Base-by-base conservation (phyloP, 257 asterid species). In the Orobanche coerulescens region DNA sequence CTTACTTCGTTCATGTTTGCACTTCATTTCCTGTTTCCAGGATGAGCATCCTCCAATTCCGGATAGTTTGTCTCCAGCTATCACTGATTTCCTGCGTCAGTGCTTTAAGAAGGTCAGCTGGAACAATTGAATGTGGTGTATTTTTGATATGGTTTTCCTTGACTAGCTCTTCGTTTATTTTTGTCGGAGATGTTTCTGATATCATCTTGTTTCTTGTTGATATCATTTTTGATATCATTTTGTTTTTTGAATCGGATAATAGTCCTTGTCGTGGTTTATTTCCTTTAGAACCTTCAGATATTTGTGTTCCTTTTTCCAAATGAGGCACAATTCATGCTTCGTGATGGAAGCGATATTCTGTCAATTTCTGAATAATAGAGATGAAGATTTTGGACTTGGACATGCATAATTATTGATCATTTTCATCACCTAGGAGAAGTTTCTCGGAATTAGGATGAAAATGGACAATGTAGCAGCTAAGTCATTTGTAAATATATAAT, bases 21-120 rank as follows among this genome's bases (percentile, higher is more conserved):
- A 47, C 64, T 48, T 58, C 4, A 66, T 59, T 71, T 73, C 34
- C 59, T 72, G 23, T 61, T 58, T 61, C 39, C 84, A 83, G 90
- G 90, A 83, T 60, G 84, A 80, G 67, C 81, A 71, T 61, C 90
- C 87, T 62, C 90, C 90, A 49, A 80, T 83, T 73, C 90, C 90
- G 43, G 87, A 83, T 67, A 51, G 81, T 47, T 75, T 83, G 43
- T 78, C 90, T 60, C 80, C 90, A 66, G 71, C 82, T 65, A 73
- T 83, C 53, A 80, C 84, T 49, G 87, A 83, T 75, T 83, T 83
- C 67, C 75, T 83, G 62, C 79, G 75, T 20, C 90, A 83, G 56
- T 83, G 90, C 75, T 83, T 83, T 76, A 78, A 80, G 76, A 83
- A 83, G 90, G 90, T 83, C 63, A 71, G 84, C 40, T 58, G 75